Evolutionary conservation across 1,284 basidiomycete species (phyloP).

Genomic region (Schizophyllum amplum): DNA sequence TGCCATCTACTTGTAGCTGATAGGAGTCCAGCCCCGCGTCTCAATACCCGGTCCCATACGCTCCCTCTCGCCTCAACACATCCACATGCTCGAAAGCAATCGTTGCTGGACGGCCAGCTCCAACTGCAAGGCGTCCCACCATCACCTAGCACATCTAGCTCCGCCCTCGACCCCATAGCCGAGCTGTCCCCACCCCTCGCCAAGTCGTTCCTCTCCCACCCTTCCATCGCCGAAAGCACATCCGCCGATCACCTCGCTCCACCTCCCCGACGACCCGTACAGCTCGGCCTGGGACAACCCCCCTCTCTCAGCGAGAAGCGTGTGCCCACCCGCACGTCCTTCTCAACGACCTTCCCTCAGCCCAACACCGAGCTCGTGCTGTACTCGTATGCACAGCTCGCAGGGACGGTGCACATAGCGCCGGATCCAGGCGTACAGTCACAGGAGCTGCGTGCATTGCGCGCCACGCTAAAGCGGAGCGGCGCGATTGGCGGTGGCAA

Average conservation of each 20-base stretch:
- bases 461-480: slow-evolving; percentile 36
- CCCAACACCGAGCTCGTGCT: slow-evolving; percentile 64
- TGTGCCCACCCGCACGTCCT: slow-evolving; percentile 27
- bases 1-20: background rate
- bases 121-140: slow-evolving; percentile 27
- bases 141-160: slow-evolving; percentile 43
- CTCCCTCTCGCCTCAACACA: slow-evolving; percentile 52
- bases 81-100: slow-evolving; percentile 72
- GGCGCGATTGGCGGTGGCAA: slow-evolving; percentile 63
- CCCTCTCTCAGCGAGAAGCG: slow-evolving; percentile 19
- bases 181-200: slow-evolving; percentile 29
- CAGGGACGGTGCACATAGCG: slow-evolving; percentile 42
- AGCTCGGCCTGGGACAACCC: slow-evolving; percentile 38
- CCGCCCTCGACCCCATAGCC: slow-evolving; percentile 62
- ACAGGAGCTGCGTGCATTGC: slow-evolving; percentile 36
- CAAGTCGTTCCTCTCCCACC: slow-evolving; percentile 20
- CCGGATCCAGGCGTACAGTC: slow-evolving; percentile 29
- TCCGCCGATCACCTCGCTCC: slow-evolving; percentile 16
- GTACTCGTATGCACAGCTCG: slow-evolving; percentile 80
- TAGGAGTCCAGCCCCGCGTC: background rate
- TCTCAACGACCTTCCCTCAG: slow-evolving; percentile 33
- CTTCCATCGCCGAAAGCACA: slow-evolving; percentile 21
- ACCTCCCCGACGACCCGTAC: slow-evolving; percentile 20
- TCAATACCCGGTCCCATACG: slow-evolving; percentile 24
- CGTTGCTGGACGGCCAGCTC: slow-evolving; percentile 49